A percentile compares a stretch with the other conserved stretches of the same genome.
Evolutionary conservation across 108 stramenopile species (phyloP).

Genomic region (Nitzschia sp.): DNA sequence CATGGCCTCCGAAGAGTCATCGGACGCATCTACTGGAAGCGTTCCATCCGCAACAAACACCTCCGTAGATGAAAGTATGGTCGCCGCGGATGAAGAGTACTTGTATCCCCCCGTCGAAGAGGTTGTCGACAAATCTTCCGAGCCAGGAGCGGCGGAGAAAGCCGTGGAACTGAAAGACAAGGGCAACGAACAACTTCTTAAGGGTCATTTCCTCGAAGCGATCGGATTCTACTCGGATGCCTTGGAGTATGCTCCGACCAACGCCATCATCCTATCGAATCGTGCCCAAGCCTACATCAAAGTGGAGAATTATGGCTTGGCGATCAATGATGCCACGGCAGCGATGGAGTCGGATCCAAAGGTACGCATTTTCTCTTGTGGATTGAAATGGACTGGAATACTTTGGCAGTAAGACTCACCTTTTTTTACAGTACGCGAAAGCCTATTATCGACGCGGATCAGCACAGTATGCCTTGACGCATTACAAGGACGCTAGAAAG

Average conservation of each 20-base stretch:
- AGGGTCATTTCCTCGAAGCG: constrained; percentile 74
- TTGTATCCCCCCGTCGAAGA: constrained; percentile 6
- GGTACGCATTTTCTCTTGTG: too few species aligned
- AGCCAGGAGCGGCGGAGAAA: constrained; percentile 23
- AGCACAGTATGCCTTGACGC: constrained; percentile 94
- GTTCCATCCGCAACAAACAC: constrained; percentile 12
- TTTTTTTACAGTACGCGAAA: constrained; percentile 97
- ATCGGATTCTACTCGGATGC: constrained; percentile 78
- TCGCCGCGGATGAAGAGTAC: neutral
- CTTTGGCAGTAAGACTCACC: too few species aligned
- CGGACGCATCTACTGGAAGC: constrained; percentile 14
- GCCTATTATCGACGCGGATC: constrained; percentile 97
- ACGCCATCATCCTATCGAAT: constrained; percentile 90
- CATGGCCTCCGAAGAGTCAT: constrained; percentile 11
- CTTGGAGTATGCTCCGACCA: constrained; percentile 65
- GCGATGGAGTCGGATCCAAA: constrained; percentile 87
- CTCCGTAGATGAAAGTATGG: neutral
- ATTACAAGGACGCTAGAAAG: constrained; percentile 92
- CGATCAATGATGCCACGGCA: constrained; percentile 89
- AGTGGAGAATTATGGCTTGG: constrained; percentile 95
- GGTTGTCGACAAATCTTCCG: constrained; percentile 3
- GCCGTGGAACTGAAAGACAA: constrained; percentile 69
- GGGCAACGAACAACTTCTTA: constrained; percentile 71
- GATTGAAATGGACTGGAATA: too few species aligned
- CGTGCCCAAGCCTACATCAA: constrained; percentile 94